phyloP scores from a whole-genome alignment of 2,329 filamentous ascomycete genomes.

The Diaporthe longicolla region DNA sequence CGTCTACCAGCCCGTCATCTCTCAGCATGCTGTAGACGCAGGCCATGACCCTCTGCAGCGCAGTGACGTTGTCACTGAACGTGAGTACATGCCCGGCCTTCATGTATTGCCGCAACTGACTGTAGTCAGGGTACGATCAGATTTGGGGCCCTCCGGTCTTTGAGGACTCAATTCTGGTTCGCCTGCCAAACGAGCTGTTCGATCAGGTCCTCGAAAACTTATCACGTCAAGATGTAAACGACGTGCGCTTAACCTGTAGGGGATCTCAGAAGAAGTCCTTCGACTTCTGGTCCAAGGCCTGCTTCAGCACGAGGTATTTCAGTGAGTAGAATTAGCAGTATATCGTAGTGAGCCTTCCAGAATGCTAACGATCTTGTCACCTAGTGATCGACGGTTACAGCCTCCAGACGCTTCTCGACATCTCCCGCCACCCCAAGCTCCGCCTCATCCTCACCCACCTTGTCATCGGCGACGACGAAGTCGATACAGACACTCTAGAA shows the following conservation, averaged over 20 bases:
- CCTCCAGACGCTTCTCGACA: neutral
- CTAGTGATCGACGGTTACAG: conserved; percentile 1
- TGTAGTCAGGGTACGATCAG: neutral
- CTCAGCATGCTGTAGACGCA: too few relatives aligned
- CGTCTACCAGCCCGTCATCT: neutral
- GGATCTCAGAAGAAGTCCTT: neutral
- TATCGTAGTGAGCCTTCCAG: fast-evolving
- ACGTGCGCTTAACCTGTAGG: neutral
- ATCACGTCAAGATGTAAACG: neutral
- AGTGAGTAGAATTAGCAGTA: neutral
- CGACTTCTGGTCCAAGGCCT: neutral
- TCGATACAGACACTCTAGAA: neutral
- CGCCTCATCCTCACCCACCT: neutral
- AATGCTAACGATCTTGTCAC: neutral
- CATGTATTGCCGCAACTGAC: neutral
- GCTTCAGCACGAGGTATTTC: neutral
- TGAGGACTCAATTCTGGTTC: neutral
- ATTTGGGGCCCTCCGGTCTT: too few relatives aligned
- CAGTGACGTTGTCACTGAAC: fast-evolving
- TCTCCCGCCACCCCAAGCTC: neutral
- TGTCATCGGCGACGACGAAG: neutral
- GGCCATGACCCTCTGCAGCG: too few relatives aligned
- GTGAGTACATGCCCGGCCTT: neutral
- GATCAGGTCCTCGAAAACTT: neutral
- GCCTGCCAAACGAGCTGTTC: neutral